Base-by-base conservation (phyloP, 495 filamentous ascomycete genomes). In the Daldinia bambusicola region DNA sequence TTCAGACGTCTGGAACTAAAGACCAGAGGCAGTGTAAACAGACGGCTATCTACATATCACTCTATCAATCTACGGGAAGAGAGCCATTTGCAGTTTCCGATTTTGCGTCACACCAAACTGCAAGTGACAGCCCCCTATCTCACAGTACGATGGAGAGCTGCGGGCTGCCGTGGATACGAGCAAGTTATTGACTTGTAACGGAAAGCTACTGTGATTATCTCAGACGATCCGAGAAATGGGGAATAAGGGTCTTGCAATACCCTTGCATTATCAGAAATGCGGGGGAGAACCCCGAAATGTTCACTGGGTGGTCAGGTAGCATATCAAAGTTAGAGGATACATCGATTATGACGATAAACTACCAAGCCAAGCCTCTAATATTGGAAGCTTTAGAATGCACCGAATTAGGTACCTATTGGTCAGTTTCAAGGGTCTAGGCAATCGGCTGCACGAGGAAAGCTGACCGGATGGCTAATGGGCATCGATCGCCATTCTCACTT, bases 71-170 rank as follows among this genome's bases (percentile, higher is more conserved):
- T 48, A 48, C 9, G 43, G 6, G 20, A 53, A 53, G 13, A 5
- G 1, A 26, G n/a, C 32, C 14, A 40, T 51, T 68, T 43, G 43
- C 30, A 57, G 53, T 57, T 51, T 58, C 36, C 40, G 58, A 41
- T 61, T 63, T 30, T 12, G 32, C 37, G 59, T 69, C 31, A 61
- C 41, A 57, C 41, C 18, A 61, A 20, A 7, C 22, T 56, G 40
- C 50, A 68, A 26, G 55, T 36, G 32, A 38, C 36, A 1, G n/a
- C 26, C 26, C 52, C 52, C 45, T 50, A 53, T 51, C 48, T 72
- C 60, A 64, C 64, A 72, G 64, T 43, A 68, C 56, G 62, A 55
- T 48, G 45, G 45, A 48, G 55, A 41, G 34, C 34, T 36, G 36
- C 30, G 40, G 51, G 38, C 52, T 41, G 43, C 56, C 55, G 32